phyloP scores from a whole-genome alignment of 495 filamentous ascomycete genomes.

The Xylaria sp. region DNA sequence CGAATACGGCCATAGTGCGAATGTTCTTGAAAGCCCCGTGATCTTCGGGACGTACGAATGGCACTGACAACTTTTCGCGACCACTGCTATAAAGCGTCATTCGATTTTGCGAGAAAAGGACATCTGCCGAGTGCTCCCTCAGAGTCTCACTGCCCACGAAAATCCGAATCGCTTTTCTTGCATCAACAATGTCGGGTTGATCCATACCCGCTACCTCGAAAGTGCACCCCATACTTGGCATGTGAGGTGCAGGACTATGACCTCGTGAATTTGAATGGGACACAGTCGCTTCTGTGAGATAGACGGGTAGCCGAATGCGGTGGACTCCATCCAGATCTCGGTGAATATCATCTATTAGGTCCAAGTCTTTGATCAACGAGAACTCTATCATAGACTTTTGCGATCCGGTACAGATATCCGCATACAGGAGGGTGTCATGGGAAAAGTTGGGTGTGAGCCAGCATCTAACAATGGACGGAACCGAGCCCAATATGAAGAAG shows the following conservation, averaged over 20 bases:
- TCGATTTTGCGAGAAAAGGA: slow-evolving; percentile 89
- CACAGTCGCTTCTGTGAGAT: slow-evolving; percentile 88
- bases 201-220: slow-evolving; percentile 74
- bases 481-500: slow-evolving; percentile 80
- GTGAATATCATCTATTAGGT: slow-evolving; percentile 70
- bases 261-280: slow-evolving; percentile 75
- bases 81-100: slow-evolving; percentile 88
- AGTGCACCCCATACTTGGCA: slow-evolving; percentile 77
- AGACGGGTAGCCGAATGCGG: slow-evolving; percentile 78
- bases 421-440: slow-evolving; percentile 85
- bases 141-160: slow-evolving; percentile 89
- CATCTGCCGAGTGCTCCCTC: slow-evolving; percentile 85
- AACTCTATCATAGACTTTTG: slow-evolving; percentile 80
- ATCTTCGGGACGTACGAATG: slow-evolving; percentile 91
- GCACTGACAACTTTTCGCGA: slow-evolving; percentile 86
- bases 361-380: slow-evolving; percentile 73
- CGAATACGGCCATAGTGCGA: slow-evolving; percentile 62
- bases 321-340: slow-evolving; percentile 65
- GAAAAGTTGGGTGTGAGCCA: slow-evolving; percentile 90
- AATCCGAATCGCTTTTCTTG: slow-evolving; percentile 71
- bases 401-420: slow-evolving; percentile 90
- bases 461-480: slow-evolving; percentile 93
- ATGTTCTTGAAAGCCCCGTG: slow-evolving; percentile 80
- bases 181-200: slow-evolving; percentile 47
- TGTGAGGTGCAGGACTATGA: slow-evolving; percentile 74